A percentile compares a stretch with the other conserved stretches of the same genome.
phyloP scores from a whole-genome alignment of 768 basidiomycete species.

The Kwoniella heveanensis region DNA sequence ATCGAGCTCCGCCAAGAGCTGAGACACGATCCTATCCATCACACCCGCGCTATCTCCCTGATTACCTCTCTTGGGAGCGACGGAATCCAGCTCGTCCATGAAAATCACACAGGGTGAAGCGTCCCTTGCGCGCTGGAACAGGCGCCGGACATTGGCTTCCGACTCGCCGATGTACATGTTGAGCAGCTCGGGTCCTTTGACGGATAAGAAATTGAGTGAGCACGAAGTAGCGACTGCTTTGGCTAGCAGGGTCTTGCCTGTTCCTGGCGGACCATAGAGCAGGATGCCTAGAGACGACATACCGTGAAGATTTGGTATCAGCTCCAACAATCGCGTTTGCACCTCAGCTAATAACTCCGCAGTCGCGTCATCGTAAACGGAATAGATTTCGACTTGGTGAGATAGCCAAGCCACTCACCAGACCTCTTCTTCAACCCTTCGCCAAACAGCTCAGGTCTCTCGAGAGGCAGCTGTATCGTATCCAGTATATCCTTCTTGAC shows the following conservation, averaged over 20 bases:
- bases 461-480: constrained; percentile 88
- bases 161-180: constrained; percentile 99
- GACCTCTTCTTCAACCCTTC: constrained; percentile 94
- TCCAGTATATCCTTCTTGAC: constrained; percentile 94
- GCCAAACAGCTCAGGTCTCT: constrained; percentile 84
- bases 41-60: constrained; percentile 96
- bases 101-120: constrained; percentile 94
- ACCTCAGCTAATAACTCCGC: too few relatives aligned
- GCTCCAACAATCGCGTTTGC: too few relatives aligned
- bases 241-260: constrained; percentile 90
- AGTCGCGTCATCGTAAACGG: too few relatives aligned
- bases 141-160: constrained; percentile 64
- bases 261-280: constrained; percentile 92
- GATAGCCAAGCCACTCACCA: constrained; percentile 61
- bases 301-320: too few relatives aligned
- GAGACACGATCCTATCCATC: constrained; percentile 97
- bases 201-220: constrained; percentile 93
- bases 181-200: constrained; percentile 91
- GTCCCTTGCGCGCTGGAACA: constrained; percentile 88
- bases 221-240: constrained; percentile 96
- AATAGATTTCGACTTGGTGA: too few relatives aligned
- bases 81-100: constrained; percentile 93
- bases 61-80: constrained; percentile 91
- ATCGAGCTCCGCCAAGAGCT: constrained; percentile 89
- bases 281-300: constrained; percentile 70